These are phyloP conservation scores for Sequoia sempervirens DNA, from an alignment of 75 land plant species.

Conservation along the genomic window DNA sequence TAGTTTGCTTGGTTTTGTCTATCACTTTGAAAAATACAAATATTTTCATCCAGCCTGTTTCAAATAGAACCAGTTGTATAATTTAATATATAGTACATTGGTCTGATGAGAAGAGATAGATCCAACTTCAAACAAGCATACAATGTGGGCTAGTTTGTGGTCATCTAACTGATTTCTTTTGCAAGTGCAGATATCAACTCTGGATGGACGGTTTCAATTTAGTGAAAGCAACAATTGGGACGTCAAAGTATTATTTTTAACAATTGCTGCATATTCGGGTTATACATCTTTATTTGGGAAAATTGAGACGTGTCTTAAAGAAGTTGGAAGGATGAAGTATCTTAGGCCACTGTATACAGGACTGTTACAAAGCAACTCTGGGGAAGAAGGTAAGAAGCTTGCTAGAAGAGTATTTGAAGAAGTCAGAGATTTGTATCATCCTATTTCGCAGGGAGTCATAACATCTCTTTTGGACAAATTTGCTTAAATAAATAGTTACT, in stretches of 20 bases:
- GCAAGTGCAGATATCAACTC: slow-evolving; percentile 35
- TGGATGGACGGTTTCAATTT: slow-evolving; percentile 56
- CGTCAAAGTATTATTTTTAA: slow-evolving; percentile 74
- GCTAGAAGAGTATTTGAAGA: slow-evolving; percentile 65
- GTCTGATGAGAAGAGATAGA: neutral
- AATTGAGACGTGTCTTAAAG: slow-evolving; percentile 67
- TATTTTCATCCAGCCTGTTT: neutral
- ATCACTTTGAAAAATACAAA: neutral
- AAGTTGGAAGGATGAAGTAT: slow-evolving; percentile 89
- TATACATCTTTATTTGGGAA: slow-evolving; percentile 50
- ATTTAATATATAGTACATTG: neutral
- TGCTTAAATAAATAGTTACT: neutral
- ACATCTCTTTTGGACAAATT: slow-evolving; percentile 51
- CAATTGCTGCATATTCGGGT: slow-evolving; percentile 54
- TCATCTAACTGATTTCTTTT: neutral
- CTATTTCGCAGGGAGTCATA: slow-evolving; percentile 79
- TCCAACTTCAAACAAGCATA: neutral
- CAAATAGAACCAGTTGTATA: neutral
- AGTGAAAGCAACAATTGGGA: slow-evolving; percentile 67
- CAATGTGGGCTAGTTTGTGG: too few relatives aligned
- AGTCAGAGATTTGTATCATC: slow-evolving; percentile 65
- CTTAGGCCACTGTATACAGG: slow-evolving; percentile 76
- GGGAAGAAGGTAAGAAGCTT: slow-evolving; percentile 57
- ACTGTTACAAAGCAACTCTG: slow-evolving; percentile 44
- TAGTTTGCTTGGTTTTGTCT: neutral